Conservation (phyloP, 495 filamentous ascomycete species). For the Penicillium crystallinum region DNA sequence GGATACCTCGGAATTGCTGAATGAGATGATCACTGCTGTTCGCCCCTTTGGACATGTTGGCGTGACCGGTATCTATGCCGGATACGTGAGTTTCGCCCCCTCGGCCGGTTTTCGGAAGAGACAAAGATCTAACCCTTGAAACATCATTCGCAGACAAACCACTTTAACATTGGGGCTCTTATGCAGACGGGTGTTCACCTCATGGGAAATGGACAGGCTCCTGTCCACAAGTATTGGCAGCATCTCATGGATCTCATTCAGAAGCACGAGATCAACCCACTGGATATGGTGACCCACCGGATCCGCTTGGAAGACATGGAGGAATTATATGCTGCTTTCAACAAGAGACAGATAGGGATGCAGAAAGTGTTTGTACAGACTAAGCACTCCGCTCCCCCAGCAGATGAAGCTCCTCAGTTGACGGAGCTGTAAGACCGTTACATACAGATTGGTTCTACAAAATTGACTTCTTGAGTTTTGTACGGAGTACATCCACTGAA, state of each 20-base stretch:
- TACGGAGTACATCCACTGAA: not conserved
- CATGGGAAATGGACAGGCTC: constrained; percentile 79
- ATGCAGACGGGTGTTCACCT: constrained; percentile 85
- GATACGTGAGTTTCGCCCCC: constrained; percentile 54
- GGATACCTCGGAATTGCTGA: constrained; percentile 80
- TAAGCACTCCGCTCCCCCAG: constrained; percentile 51
- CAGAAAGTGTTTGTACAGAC: constrained; percentile 66
- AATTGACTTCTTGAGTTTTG: too few species aligned
- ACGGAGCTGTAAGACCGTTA: constrained; percentile 22
- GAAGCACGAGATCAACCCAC: constrained; percentile 62
- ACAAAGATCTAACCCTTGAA: not conserved
- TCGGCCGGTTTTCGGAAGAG: not conserved
- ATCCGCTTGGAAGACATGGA: constrained; percentile 66
- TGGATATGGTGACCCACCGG: constrained; percentile 77
- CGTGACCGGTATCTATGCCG: constrained; percentile 78
- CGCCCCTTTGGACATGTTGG: constrained; percentile 70
- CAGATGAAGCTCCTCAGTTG: constrained; percentile 45
- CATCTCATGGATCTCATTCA: constrained; percentile 64
- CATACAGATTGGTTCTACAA: not conserved
- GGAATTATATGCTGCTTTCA: constrained; percentile 61
- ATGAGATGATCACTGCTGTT: constrained; percentile 80
- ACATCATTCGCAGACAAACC: constrained; percentile 53
- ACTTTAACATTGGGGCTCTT: constrained; percentile 77
- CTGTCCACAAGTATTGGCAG: constrained; percentile 80
- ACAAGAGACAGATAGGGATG: constrained; percentile 59